Percentiles rank a stretch among this genome's conserved stretches.
Conservation (phyloP, 805 yeast species). For the Candida parachauliodes region DNA sequence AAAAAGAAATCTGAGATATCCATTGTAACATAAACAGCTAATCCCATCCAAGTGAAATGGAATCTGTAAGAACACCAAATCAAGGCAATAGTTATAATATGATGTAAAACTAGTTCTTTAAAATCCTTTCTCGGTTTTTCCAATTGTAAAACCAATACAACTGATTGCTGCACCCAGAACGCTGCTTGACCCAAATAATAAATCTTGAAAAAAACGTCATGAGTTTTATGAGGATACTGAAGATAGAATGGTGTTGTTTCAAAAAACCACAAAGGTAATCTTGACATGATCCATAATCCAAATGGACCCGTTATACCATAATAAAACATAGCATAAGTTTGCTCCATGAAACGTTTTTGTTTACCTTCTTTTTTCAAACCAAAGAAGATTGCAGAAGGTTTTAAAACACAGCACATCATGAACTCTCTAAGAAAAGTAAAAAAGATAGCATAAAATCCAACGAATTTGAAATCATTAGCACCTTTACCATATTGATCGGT, state of each 20-base stretch:
- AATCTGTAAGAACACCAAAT: conserved; percentile 86
- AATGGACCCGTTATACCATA: conserved; percentile 78
- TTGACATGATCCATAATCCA: conserved; percentile 82
- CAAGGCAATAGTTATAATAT: conserved; percentile 82
- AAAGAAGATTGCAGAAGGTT: conserved; percentile 59
- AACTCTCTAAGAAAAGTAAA: conserved; percentile 92
- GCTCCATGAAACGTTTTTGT: conserved; percentile 85
- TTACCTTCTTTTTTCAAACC: conserved; percentile 57
- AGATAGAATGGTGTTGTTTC: conserved; percentile 77
- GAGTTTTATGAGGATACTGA: conserved; percentile 78
- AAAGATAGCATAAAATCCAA: conserved; percentile 74
- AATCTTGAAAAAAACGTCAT: conserved; percentile 65
- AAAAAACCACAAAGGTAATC: conserved; percentile 85
- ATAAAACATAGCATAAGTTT: conserved; percentile 78
- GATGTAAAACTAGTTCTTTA: conserved; percentile 88
- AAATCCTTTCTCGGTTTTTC: conserved; percentile 96
- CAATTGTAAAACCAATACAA: conserved; percentile 73
- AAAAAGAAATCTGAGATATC: conserved; percentile 90
- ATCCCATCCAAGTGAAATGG: conserved; percentile 95
- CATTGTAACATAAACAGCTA: conserved; percentile 90
- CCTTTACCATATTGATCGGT: conserved; percentile 86
- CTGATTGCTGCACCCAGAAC: conserved; percentile 95
- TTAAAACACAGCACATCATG: conserved; percentile 73
- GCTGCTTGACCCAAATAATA: conserved; percentile 92
- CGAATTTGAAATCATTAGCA: conserved; percentile 72